Base-by-base conservation (phyloP, 257 asterid genomes). In the Solanum ahanhuiri region DNA sequence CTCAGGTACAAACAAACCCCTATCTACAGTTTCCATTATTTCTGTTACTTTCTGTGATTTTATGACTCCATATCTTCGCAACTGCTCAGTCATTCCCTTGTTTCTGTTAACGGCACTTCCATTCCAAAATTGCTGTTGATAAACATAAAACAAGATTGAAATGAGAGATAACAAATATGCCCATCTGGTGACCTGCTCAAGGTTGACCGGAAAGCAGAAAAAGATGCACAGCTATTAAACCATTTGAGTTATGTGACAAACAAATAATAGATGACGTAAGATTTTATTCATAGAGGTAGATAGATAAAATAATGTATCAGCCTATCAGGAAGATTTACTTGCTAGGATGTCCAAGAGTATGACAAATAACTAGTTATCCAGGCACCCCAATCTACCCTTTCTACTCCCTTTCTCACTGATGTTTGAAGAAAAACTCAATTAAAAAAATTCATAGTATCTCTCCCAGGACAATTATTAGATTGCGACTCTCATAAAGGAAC, bases 1-100 rank as follows among this genome's bases (percentile, higher is more conserved):
- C 33, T 92, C 92, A 2, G 98, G 99, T 14, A 96, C 99, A 89
- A 96, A 96, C 91, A 91, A 87, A 71, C 95, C 98, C 93, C 98
- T 92, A 87, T 95, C 99, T 57, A 96, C 87, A 77, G 91, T 90
- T 94, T 90, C 93, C 98, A 95, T 96, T 54, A 94, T 94, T 88
- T 95, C 95, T 15, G 93, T 93, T 28, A 93, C 98, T 89, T 89
- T 93, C 73, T 87, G 90, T 3, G 97, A 94, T 70, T 89, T 89
- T 67, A 94, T 86, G 70, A 90, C 89, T 39, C 98, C 98, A 54
- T 89, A 85, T 25, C 89, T 93, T 87, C 81, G 90, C 90, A 96
- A 89, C 83, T 88, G 89, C 70, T 88, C 91, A 87, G 94, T 91
- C 98, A 96, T 91, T 69, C 89, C 93, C 75, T 91, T 91, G 88